These are phyloP conservation scores for Ophiostoma montium DNA, from an alignment of 2,329 filamentous ascomycete species.

Conservation along the genomic window DNA sequence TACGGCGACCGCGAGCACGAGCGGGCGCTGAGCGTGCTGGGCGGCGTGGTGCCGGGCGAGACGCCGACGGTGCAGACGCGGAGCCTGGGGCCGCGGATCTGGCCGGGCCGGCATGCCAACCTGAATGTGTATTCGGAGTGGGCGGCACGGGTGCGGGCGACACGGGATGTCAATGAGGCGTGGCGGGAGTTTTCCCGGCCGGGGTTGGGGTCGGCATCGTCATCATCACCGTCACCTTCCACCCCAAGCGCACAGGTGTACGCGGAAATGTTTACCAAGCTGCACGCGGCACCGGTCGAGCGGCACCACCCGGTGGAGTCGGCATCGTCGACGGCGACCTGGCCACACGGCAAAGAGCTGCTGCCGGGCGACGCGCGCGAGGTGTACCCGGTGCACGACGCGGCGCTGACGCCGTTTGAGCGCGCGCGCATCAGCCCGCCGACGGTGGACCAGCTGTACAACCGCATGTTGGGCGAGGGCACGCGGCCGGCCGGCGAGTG, in stretches of 20 bases:
- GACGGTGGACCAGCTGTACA: slow-evolving; percentile 41
- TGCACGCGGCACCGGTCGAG: slow-evolving; percentile 25
- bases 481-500: slow-evolving; percentile 34
- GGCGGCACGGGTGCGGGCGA: slow-evolving; percentile 43
- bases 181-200: slow-evolving; percentile 35
- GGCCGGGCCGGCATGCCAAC: slow-evolving; percentile 16
- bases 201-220: slow-evolving; percentile 16
- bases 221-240: slow-evolving; percentile 7
- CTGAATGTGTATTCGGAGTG: slow-evolving; percentile 29
- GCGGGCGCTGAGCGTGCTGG: slow-evolving; percentile 34
- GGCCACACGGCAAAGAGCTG: slow-evolving; percentile 10
- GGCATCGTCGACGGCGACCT: not conserved
- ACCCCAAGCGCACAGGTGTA: slow-evolving; percentile 34
- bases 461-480: slow-evolving; percentile 37
- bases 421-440: slow-evolving; percentile 49
- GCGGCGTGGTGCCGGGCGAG: slow-evolving; percentile 34
- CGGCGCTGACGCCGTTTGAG: slow-evolving; percentile 50
- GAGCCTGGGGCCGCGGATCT: slow-evolving; percentile 21
- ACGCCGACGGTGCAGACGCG: slow-evolving; percentile 44
- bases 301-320: slow-evolving; percentile 4
- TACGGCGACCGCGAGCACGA: slow-evolving; percentile 35
- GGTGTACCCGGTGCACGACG: slow-evolving; percentile 36
- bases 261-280: slow-evolving; percentile 45
- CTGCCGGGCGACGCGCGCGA: slow-evolving; percentile 49
- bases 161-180: slow-evolving; percentile 46